Evolutionary conservation across 1,284 basidiomycete genomes (phyloP).

Genomic region (Sporisorium reilianum): DNA sequence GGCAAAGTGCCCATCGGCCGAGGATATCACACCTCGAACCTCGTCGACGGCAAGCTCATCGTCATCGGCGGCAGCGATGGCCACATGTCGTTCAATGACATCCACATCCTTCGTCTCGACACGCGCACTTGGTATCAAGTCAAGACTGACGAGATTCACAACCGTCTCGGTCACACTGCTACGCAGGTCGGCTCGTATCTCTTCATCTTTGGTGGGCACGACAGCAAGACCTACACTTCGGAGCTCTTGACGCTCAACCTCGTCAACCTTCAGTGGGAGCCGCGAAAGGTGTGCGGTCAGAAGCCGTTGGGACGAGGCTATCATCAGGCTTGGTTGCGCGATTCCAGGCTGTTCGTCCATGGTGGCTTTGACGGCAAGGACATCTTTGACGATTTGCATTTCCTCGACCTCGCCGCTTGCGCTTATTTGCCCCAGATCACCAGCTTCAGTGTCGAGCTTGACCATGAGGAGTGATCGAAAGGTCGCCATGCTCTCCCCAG

Average conservation of each 20-base stretch:
- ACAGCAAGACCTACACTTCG: conserved; percentile 80
- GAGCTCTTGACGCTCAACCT: conserved; percentile 88
- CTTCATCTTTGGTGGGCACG: conserved; percentile 89
- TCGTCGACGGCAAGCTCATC: conserved; percentile 85
- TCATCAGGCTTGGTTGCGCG: conserved; percentile 82
- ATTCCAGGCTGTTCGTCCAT: conserved; percentile 85
- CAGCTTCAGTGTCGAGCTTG: conserved; percentile 52
- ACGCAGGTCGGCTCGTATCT: conserved; percentile 94
- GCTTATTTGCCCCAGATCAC: conserved; percentile 94
- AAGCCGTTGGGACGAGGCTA: conserved; percentile 82
- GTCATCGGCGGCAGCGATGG: conserved; percentile 78
- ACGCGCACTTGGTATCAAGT: conserved; percentile 45
- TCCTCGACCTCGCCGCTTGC: conserved; percentile 84
- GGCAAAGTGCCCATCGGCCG: conserved; percentile 73
- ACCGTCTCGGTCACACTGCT: conserved; percentile 83
- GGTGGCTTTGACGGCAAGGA: conserved; percentile 87
- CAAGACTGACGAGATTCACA: conserved; percentile 53
- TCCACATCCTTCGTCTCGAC: conserved; percentile 83
- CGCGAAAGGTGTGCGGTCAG: conserved; percentile 76
- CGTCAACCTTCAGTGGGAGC: conserved; percentile 78
- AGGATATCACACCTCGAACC: conserved; percentile 90
- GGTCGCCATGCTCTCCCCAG: background rate
- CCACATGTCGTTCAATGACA: conserved; percentile 80
- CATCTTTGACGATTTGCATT: conserved; percentile 85
- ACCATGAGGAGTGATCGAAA: conserved; percentile 29